Conservation (phyloP, 148 eudicot species). For the Vaccinium darrowii region DNA sequence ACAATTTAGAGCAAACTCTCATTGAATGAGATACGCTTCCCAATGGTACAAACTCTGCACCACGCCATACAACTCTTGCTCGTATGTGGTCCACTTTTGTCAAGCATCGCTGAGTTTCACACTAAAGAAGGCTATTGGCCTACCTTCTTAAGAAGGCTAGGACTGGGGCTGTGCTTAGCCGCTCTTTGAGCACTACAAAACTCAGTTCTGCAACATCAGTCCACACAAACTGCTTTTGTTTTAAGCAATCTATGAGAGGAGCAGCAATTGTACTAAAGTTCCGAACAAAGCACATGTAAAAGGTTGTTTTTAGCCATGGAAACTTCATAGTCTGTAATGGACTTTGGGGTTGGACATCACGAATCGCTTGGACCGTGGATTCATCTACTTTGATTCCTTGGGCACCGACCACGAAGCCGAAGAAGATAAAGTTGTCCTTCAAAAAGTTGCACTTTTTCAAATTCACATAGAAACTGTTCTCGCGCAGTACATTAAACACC, state of each 20-base stretch:
- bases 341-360: neutral
- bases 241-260: slow-evolving; percentile 11
- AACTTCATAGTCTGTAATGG: neutral
- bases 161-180: neutral
- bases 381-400: slow-evolving; percentile 9
- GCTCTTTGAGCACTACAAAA: neutral
- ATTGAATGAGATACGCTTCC: too few relatives aligned
- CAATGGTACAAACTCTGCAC: too few relatives aligned
- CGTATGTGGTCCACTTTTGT: neutral
- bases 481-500: neutral
- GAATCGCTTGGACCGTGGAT: neutral
- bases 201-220: neutral
- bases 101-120: neutral
- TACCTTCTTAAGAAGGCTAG: neutral
- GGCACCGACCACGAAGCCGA: neutral
- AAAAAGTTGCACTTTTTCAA: slow-evolving; percentile 5
- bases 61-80: too few relatives aligned
- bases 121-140: neutral
- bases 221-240: neutral
- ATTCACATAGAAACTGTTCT: neutral
- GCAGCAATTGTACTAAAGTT: slow-evolving; percentile 15
- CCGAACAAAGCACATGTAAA: neutral
- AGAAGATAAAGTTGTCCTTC: neutral
- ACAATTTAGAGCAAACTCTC: slow-evolving; percentile 4
- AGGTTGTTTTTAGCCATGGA: slow-evolving; percentile 8